phyloP scores from a whole-genome alignment of 306 rosid species.

The Ochetophila trinervis region DNA sequence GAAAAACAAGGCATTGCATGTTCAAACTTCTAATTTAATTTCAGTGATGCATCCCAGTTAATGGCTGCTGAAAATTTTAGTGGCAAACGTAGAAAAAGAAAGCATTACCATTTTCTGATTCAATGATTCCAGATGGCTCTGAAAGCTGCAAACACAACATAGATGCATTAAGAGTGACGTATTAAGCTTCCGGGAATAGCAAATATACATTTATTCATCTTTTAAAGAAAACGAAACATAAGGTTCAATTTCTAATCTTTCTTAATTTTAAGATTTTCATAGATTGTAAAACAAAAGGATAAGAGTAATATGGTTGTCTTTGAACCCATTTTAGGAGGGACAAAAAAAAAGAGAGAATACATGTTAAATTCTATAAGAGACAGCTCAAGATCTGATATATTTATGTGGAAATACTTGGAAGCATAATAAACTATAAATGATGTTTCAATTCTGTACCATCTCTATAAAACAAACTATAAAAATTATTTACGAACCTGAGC shows the following conservation, averaged over 20 bases:
- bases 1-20: neutral
- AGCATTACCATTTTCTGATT: slow-evolving; percentile 53
- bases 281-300: neutral
- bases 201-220: slow-evolving; percentile 20
- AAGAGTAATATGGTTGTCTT: neutral
- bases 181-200: slow-evolving; percentile 4
- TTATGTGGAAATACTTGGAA: too few relatives aligned
- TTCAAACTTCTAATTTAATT: neutral
- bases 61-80: neutral
- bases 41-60: neutral
- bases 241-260: slow-evolving; percentile 3
- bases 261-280: neutral
- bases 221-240: slow-evolving; percentile 13
- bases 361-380: neutral
- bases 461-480: slow-evolving; percentile 9
- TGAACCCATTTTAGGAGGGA: too few relatives aligned
- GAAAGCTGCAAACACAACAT: slow-evolving; percentile 73
- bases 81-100: slow-evolving; percentile 1
- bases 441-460: neutral
- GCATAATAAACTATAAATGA: neutral
- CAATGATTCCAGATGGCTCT: slow-evolving; percentile 84
- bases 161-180: slow-evolving; percentile 18
- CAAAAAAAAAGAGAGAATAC: neutral
- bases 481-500: slow-evolving; percentile 60
- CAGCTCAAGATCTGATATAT: neutral